Evolutionary conservation across 164 flowering plant genomes (phyloP).

Genomic region (Vitis amurensis): DNA sequence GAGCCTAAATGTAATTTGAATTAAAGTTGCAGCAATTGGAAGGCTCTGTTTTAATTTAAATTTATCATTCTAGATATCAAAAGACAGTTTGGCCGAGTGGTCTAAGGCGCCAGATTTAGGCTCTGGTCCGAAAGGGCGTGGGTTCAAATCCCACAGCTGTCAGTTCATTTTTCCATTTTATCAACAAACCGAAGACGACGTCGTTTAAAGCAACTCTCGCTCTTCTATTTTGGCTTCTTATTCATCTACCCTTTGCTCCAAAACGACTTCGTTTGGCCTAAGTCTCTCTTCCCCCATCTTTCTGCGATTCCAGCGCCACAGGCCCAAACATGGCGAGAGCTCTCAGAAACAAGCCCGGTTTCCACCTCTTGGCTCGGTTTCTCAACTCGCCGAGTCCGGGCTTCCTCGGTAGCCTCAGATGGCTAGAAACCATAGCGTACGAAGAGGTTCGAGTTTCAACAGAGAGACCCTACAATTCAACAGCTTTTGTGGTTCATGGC

Average conservation of each 20-base stretch:
- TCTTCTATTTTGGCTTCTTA: too few species aligned
- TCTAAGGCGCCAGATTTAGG: constrained; percentile 98
- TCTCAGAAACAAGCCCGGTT: constrained; percentile 6
- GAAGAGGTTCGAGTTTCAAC: constrained; percentile 59
- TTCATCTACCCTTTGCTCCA: too few species aligned
- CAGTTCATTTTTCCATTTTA: constrained; percentile 17
- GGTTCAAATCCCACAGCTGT: constrained; percentile 99
- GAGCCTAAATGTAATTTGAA: too few species aligned
- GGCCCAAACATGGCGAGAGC: constrained; percentile 21
- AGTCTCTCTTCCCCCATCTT: background rate
- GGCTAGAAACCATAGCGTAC: constrained; percentile 71
- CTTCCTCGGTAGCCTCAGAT: constrained; percentile 19
- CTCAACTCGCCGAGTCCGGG: constrained; percentile 14
- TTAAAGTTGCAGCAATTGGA: too few species aligned
- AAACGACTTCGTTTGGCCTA: background rate
- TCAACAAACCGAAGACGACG: background rate
- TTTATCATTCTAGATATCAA: accelerated
- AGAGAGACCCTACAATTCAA: constrained; percentile 37
- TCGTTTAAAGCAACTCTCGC: too few species aligned
- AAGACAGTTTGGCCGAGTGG: constrained; percentile 51
- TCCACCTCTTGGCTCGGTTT: constrained; percentile 22
- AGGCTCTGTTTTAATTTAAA: too few species aligned
- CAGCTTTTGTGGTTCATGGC: constrained; percentile 84
- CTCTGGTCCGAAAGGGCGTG: constrained; percentile 99
- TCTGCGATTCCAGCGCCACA: too few species aligned